Conservation (phyloP, 2,329 filamentous ascomycete species). For the Septoria linicola region DNA sequence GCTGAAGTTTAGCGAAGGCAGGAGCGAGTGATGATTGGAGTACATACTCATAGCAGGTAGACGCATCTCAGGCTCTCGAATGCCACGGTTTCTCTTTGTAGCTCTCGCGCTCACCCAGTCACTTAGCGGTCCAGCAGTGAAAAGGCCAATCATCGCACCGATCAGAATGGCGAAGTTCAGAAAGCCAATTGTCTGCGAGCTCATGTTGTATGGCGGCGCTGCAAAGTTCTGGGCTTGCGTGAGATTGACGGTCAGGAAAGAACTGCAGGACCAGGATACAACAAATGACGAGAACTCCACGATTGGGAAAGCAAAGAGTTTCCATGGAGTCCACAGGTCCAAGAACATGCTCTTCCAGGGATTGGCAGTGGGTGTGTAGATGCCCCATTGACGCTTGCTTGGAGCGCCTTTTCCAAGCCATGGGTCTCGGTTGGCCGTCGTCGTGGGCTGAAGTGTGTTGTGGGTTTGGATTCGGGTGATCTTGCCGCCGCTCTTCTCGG, state of each 20-base stretch:
- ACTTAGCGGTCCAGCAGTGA: constrained; percentile 55
- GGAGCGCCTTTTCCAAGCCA: constrained; percentile 58
- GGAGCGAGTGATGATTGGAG: not conserved
- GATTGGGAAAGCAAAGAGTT: constrained; percentile 62
- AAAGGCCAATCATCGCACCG: constrained; percentile 55
- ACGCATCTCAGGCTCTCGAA: constrained; percentile 61
- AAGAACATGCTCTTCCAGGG: constrained; percentile 49
- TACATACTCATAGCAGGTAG: constrained; percentile 46
- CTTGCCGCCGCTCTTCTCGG: constrained; percentile 30
- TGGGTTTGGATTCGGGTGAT: constrained; percentile 24
- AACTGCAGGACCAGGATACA: constrained; percentile 59
- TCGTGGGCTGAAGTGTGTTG: constrained; percentile 4
- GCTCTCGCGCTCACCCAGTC: constrained; percentile 58
- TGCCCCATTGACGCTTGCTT: constrained; percentile 55
- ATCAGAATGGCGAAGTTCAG: constrained; percentile 58
- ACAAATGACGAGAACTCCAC: constrained; percentile 63
- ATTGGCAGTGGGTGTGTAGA: constrained; percentile 53
- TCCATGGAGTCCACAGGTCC: constrained; percentile 62
- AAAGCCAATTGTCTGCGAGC: constrained; percentile 52
- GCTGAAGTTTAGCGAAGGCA: not conserved
- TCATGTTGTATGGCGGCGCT: constrained; percentile 56
- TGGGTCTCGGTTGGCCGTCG: constrained; percentile 45
- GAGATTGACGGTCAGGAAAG: constrained; percentile 61
- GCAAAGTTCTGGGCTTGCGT: constrained; percentile 57
- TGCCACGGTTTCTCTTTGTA: constrained; percentile 54